Percentiles rank a stretch among this genome's conserved stretches.
Conservation (phyloP, 345 rosid species). For the Populus simonii region DNA sequence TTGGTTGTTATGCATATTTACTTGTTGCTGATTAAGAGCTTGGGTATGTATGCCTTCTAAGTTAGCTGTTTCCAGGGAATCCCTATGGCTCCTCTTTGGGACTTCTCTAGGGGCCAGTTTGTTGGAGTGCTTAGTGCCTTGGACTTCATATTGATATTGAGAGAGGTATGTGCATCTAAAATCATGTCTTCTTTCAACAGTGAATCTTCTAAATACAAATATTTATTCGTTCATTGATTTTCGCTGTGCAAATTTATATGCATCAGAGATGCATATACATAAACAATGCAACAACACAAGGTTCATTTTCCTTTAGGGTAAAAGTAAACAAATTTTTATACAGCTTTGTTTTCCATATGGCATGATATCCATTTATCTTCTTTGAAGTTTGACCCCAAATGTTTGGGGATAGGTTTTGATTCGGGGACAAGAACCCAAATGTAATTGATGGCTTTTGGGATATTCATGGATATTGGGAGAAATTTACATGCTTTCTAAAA, state of each 20-base stretch:
- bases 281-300: neutral
- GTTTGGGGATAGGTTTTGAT: neutral
- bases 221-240: neutral
- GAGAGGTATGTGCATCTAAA: constrained; percentile 24
- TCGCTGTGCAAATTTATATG: neutral
- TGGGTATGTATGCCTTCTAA: constrained; percentile 29
- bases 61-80: constrained; percentile 35
- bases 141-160: constrained; percentile 33
- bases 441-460: neutral
- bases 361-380: neutral
- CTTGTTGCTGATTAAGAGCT: constrained; percentile 24
- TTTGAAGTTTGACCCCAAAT: neutral
- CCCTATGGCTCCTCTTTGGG: constrained; percentile 37
- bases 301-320: neutral
- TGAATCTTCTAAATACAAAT: constrained; percentile 2
- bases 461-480: neutral
- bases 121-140: constrained; percentile 33
- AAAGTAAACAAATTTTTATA: neutral
- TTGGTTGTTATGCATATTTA: constrained; percentile 13
- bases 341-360: neutral
- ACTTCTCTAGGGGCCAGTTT: constrained; percentile 26
- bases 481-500: neutral
- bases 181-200: constrained; percentile 1
- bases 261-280: neutral
- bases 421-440: neutral